phyloP scores from a whole-genome alignment of 2,329 filamentous ascomycete species.

The Ilyonectria destructans region DNA sequence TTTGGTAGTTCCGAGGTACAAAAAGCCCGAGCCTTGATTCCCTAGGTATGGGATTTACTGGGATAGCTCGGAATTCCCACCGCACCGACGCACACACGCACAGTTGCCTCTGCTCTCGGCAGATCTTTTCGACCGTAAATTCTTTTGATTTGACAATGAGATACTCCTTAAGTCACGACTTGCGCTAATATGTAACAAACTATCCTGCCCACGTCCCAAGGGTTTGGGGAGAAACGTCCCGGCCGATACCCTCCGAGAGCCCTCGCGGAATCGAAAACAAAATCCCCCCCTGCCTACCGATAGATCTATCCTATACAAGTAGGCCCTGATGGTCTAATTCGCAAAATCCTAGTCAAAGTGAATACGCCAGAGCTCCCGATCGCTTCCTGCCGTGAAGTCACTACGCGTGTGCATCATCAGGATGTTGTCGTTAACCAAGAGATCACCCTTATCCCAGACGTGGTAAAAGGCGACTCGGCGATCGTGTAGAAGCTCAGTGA shows the following conservation, averaged over 20 bases:
- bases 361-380: constrained; percentile 67
- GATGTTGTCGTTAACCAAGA: constrained; percentile 69
- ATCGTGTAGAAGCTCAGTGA: constrained; percentile 65
- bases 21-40: no score
- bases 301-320: background rate
- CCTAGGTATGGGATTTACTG: no score
- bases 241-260: background rate
- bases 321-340: constrained; percentile 5
- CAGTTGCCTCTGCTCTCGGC: no score
- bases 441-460: constrained; percentile 69
- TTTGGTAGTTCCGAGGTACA: no score
- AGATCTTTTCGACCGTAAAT: background rate
- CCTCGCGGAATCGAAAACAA: background rate
- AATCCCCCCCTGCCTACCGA: background rate
- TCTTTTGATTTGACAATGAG: background rate
- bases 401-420: constrained; percentile 66
- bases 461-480: constrained; percentile 66
- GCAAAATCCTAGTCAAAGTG: constrained; percentile 61
- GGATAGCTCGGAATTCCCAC: no score
- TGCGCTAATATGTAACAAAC: background rate
- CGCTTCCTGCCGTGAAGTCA: constrained; percentile 60
- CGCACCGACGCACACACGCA: no score
- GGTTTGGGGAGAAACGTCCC: background rate
- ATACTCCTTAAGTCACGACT: background rate
- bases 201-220: background rate